A percentile compares a stretch with the other conserved stretches of the same genome.
Evolutionary conservation across 2,329 filamentous ascomycete genomes (phyloP).

Genomic region (Sclerotinia minor): DNA sequence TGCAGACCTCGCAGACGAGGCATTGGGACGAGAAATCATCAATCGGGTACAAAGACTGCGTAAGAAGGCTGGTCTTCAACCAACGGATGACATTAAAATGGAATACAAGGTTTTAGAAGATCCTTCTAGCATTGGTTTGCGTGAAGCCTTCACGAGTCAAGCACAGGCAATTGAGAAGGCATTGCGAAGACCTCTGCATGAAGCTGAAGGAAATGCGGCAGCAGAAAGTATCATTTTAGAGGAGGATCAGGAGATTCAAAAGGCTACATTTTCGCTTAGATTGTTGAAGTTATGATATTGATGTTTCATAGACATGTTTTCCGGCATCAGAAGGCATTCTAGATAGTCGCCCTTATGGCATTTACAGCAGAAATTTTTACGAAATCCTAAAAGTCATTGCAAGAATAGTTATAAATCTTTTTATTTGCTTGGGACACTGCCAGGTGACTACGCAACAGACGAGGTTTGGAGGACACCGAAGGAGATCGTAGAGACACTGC

Average conservation of each 20-base stretch:
- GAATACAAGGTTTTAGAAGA: constrained; percentile 82
- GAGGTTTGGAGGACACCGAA: background rate
- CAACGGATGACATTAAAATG: constrained; percentile 95
- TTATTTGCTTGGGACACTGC: background rate
- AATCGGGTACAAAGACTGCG: constrained; percentile 88
- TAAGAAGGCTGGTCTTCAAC: constrained; percentile 88
- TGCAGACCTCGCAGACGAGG: constrained; percentile 83
- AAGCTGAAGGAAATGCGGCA: constrained; percentile 4
- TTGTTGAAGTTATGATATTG: constrained; percentile 66
- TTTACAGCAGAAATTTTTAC: background rate
- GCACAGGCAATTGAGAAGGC: constrained; percentile 71
- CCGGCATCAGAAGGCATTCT: constrained; percentile 8
- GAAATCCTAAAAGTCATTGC: background rate
- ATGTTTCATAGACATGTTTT: background rate
- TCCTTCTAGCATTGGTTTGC: constrained; percentile 73
- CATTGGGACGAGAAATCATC: constrained; percentile 87
- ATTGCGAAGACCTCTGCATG: constrained; percentile 61
- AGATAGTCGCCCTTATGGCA: constrained; percentile 7
- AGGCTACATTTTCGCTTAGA: constrained; percentile 75
- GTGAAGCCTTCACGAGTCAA: constrained; percentile 68
- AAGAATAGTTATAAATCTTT: background rate
- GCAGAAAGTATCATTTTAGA: constrained; percentile 66
- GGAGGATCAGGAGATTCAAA: constrained; percentile 84
- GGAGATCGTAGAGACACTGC: background rate
- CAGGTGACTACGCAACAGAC: background rate